A percentile compares a stretch with the other conserved stretches of the same genome.
These are phyloP conservation scores for Hibiscus mutabilis DNA, from an alignment of 345 rosid genomes.

Conservation along the genomic window DNA sequence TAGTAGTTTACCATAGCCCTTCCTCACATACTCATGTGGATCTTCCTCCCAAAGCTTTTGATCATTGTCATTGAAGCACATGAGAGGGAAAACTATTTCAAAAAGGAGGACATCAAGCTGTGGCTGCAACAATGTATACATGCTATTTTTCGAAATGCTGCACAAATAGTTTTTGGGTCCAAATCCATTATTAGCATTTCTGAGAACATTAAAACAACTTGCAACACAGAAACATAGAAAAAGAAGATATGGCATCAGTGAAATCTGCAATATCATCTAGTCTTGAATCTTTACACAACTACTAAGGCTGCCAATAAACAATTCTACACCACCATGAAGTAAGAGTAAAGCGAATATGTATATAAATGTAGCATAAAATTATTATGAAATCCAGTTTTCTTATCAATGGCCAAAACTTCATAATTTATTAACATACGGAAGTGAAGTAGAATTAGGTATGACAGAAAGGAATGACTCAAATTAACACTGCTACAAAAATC, in stretches of 20 bases:
- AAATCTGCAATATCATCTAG: not conserved
- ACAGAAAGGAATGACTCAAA: too few species aligned
- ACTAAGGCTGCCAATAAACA: too few species aligned
- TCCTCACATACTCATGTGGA: conserved; percentile 98
- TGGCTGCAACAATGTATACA: conserved; percentile 81
- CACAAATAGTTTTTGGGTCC: conserved; percentile 1
- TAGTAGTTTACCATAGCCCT: conserved; percentile 84
- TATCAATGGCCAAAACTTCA: not conserved
- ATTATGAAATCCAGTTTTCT: not conserved
- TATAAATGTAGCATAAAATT: not conserved
- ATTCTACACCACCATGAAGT: too few species aligned
- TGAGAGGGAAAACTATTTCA: conserved; percentile 93
- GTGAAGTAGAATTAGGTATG: too few species aligned
- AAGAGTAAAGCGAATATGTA: too few species aligned
- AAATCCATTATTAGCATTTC: not conserved
- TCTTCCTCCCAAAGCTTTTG: conserved; percentile 99
- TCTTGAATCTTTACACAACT: too few species aligned
- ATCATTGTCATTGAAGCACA: conserved; percentile 96
- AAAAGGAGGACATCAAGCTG: conserved; percentile 81
- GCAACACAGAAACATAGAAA: not conserved
- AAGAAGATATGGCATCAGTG: not conserved
- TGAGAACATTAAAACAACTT: not conserved
- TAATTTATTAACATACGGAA: too few species aligned
- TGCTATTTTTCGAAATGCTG: conserved; percentile 77
- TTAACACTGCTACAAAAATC: too few species aligned